Base-by-base conservation (phyloP, 306 rosid species). In the Senna tora region DNA sequence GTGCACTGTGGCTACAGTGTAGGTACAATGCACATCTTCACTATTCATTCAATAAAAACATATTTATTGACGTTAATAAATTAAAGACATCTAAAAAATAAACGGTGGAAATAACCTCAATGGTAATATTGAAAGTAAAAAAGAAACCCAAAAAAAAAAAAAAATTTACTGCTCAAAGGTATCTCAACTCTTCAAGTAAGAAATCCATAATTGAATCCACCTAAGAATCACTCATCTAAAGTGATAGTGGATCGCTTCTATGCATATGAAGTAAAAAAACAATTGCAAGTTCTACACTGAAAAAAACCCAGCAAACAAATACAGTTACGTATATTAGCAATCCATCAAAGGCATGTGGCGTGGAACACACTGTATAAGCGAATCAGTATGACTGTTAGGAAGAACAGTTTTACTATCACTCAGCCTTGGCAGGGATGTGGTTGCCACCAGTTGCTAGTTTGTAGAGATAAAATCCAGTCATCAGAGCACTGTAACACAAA, bases 361-460 rank as follows among this genome's bases (percentile, higher is more conserved):
- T 6, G 20, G 53, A 54, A 9, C 60, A 54, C 32, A 10, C 21
- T n/a, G 12, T 7, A 54, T 22, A 4, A 22, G 16, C 25, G 16
- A n/a, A n/a, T n/a, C n/a, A n/a, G n/a, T 10, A 4, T 4, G 4
- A 54, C 34, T 22, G 34, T 49, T 16, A 5, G 32, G 53, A n/a
- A 21, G 13, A 17, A 19, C 32, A 16, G 10, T 41, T 53, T 43
- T 30, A 63, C 39, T 53, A 55, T 84, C 58, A 77, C 67, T 85
- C 67, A 3, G 75, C 84, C 80, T 87, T 87, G 56, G 74, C 79
- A 15, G 87, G 83, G 64, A 88, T 47, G 45, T 83, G 88, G 84
- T 88, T 88, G 67, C 93, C 93, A 5, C 93, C 93, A 2, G 80
- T 81, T 52, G 80, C 89, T 30, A 86, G 64, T 83, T 88, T 88